Conservation (phyloP, 106 monocot genomes). For the Amphibolis antarctica region DNA sequence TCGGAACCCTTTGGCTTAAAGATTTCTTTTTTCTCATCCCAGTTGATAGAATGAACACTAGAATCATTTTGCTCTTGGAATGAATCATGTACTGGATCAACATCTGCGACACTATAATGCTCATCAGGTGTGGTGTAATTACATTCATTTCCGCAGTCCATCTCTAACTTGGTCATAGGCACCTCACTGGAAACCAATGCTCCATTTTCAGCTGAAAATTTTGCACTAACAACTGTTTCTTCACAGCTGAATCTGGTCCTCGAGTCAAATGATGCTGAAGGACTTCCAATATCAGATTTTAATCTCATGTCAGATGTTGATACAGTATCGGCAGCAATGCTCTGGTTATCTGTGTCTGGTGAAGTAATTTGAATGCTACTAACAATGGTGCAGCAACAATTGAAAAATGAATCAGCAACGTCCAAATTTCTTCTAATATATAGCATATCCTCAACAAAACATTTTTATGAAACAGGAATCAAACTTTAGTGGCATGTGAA, state of each 20-base stretch:
- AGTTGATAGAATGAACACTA: conserved; percentile 37
- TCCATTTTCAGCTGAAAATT: conserved; percentile 22
- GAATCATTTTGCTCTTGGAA: conserved; percentile 15
- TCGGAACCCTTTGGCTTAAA: conserved; percentile 27
- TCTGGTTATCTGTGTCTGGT: conserved; percentile 28
- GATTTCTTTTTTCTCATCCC: conserved; percentile 60
- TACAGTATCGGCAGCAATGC: conserved; percentile 35
- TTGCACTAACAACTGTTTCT: conserved; percentile 32
- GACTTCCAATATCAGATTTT: too few relatives aligned
- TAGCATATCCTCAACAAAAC: background rate
- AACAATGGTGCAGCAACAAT: conserved; percentile 1
- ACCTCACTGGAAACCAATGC: conserved; percentile 18
- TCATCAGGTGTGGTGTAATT: conserved; percentile 19
- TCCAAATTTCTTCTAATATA: too few relatives aligned
- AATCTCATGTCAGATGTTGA: conserved; percentile 32
- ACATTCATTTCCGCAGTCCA: conserved; percentile 10
- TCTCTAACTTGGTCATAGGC: conserved; percentile 19
- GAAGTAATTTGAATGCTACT: conserved; percentile 34
- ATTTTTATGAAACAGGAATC: background rate
- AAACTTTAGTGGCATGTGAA: background rate
- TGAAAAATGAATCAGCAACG: background rate
- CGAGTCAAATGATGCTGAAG: conserved; percentile 56
- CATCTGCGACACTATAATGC: conserved; percentile 6
- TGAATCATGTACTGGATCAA: conserved; percentile 19
- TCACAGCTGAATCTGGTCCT: conserved; percentile 32